Evolutionary conservation across 2,329 filamentous ascomycete genomes (phyloP).

Genomic region (Epichloe scottii): DNA sequence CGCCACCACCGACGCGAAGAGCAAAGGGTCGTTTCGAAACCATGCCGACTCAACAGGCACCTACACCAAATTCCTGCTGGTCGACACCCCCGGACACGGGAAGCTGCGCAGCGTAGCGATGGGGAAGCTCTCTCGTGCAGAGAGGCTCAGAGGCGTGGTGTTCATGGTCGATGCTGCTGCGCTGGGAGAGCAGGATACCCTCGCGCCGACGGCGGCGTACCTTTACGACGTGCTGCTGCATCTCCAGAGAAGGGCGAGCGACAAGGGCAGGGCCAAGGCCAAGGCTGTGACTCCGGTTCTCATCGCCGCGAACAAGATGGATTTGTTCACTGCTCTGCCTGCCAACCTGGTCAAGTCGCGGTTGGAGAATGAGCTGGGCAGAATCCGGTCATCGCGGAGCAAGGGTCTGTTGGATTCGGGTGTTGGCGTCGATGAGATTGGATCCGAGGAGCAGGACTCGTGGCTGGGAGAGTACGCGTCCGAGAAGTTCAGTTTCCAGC

Average conservation of each 20-base stretch:
- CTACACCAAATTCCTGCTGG: slow-evolving; percentile 60
- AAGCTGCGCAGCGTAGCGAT: slow-evolving; percentile 71
- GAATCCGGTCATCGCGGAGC: slow-evolving; percentile 62
- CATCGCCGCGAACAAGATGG: slow-evolving; percentile 87
- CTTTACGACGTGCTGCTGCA: slow-evolving; percentile 79
- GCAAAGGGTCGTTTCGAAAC: slow-evolving; percentile 35
- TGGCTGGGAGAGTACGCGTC: slow-evolving; percentile 76
- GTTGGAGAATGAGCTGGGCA: slow-evolving; percentile 70
- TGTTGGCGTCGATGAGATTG: slow-evolving; percentile 49
- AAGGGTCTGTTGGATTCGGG: slow-evolving; percentile 76
- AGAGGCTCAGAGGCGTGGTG: slow-evolving; percentile 58
- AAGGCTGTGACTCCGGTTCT: slow-evolving; percentile 53
- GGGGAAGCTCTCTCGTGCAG: slow-evolving; percentile 29
- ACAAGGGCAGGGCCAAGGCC: slow-evolving; percentile 19
- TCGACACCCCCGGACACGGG: slow-evolving; percentile 90
- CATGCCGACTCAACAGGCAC: slow-evolving; percentile 41
- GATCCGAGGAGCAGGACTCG: slow-evolving; percentile 61
- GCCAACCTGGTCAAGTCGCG: slow-evolving; percentile 59
- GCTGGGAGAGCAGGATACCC: slow-evolving; percentile 42
- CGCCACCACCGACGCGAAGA: slow-evolving; percentile 33
- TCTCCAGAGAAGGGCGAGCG: slow-evolving; percentile 60
- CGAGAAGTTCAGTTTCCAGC: slow-evolving; percentile 63
- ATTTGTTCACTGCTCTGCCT: slow-evolving; percentile 86
- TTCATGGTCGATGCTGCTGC: slow-evolving; percentile 82
- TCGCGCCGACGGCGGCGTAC: slow-evolving; percentile 68